These are phyloP conservation scores for Blastobotrys muscicola DNA, from an alignment of 805 yeast genomes.

Conservation along the genomic window DNA sequence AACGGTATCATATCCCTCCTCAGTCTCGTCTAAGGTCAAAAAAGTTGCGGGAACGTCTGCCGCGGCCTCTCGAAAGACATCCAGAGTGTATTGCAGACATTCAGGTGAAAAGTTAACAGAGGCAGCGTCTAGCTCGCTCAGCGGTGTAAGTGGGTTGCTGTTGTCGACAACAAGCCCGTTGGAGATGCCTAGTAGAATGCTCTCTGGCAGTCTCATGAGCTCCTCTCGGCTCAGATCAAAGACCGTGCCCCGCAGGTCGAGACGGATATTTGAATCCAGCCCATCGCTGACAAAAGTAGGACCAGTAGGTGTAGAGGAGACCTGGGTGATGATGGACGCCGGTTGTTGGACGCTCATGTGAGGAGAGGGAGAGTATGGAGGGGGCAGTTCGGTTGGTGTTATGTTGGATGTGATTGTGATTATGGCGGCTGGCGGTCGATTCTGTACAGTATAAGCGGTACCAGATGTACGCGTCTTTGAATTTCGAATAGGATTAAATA, in stretches of 20 bases:
- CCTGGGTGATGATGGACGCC: constrained; percentile 1
- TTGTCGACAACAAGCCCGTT: constrained; percentile 80
- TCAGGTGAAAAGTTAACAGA: constrained; percentile 74
- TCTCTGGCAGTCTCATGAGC: constrained; percentile 85
- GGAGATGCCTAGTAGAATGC: constrained; percentile 77
- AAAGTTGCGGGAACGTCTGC: constrained; percentile 35
- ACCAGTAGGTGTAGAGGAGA: too few relatives aligned
- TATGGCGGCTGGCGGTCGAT: too few relatives aligned
- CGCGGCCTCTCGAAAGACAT: constrained; percentile 61
- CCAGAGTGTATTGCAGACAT: constrained; percentile 77
- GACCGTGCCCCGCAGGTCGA: constrained; percentile 65
- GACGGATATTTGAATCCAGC: constrained; percentile 52
- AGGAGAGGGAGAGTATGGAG: too few relatives aligned
- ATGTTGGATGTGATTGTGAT: too few relatives aligned
- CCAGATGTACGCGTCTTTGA: too few relatives aligned
- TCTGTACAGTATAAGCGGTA: too few relatives aligned
- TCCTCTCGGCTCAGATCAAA: constrained; percentile 81
- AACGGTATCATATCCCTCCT: constrained; percentile 3
- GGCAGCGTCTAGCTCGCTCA: constrained; percentile 73
- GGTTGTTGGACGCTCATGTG: not conserved
- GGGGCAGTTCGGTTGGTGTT: too few relatives aligned
- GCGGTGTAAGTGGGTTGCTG: constrained; percentile 64
- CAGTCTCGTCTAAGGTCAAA: constrained; percentile 1
- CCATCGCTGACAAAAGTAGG: not conserved
- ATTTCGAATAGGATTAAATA: too few relatives aligned